Base-by-base conservation (phyloP, 2,329 filamentous ascomycete genomes). In the Calonectria fujianensis region DNA sequence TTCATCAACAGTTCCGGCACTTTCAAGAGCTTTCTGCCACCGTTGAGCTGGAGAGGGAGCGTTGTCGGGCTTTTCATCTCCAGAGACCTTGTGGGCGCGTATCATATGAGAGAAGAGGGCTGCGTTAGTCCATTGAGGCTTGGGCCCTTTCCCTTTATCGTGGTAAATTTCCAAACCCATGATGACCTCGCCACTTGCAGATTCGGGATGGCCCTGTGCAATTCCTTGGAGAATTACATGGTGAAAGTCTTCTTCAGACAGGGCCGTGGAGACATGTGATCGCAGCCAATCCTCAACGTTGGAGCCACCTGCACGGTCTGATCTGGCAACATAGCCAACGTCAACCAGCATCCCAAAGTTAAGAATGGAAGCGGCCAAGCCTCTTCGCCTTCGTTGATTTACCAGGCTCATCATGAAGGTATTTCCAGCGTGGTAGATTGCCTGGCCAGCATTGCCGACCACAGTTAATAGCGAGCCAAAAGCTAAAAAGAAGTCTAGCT, bases 201-300 rank as follows among this genome's bases (percentile, higher is more conserved):
- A 63, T 10, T 20, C 5, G 7, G 57, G 57, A 5, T 63, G 6
- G 16, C 57, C 57, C 3, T 14, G 4, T 7, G 16, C 35, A 6
- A 63, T 63, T 39, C 35, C 57, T 11, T 63, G 57, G 13, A 41
- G 37, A 14, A 63, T 39, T 1, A 63, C 10, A 18, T 63, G 35
- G 5, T 39, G 57, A 20, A 63, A 63, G 32, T 63, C 57, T 2
- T n/a, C 5, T 18, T 63, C 57, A 63, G 57, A 41, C 32, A 63
- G 11, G 3, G 57, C 13, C 4, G 37, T 13, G 10, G 32, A 29
- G 0, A 39, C 2, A 4, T 63, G 10, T 6, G 20, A 7, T 11
- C 57, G 57, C 3, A 63, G 57, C 31, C 20, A 16, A 3, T 16
- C 52, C 31, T 57, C 52, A 20, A 57, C 20, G 20, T 57, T 57